A percentile compares a stretch with the other conserved stretches of the same genome.
phyloP scores from a whole-genome alignment of 108 stramenopile species.

The Discostella pseudostelligera region DNA sequence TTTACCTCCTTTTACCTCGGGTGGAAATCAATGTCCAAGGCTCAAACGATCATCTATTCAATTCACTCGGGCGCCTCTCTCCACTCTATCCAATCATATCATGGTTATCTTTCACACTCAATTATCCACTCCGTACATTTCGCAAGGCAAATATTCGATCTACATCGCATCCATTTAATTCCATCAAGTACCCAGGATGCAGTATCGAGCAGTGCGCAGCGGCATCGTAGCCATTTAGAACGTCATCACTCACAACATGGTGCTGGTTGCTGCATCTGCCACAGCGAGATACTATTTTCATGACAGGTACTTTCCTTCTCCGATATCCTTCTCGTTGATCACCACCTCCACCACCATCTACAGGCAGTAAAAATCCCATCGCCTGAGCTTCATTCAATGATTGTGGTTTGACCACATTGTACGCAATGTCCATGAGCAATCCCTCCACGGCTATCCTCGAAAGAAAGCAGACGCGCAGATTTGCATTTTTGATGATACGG shows the following conservation, averaged over 20 bases:
- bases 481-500: constrained; percentile 28
- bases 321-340: constrained; percentile 6
- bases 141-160: constrained; percentile 26
- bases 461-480: constrained; percentile 24
- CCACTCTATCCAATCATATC: too few relatives aligned
- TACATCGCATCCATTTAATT: constrained; percentile 20
- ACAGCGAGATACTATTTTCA: neutral
- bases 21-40: too few relatives aligned
- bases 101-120: too few relatives aligned
- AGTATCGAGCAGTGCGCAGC: neutral
- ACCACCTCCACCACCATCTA: too few relatives aligned
- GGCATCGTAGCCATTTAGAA: too few relatives aligned
- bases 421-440: too few relatives aligned
- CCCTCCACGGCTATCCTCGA: constrained; percentile 40
- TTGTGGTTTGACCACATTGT: constrained; percentile 8
- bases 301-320: neutral
- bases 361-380: constrained; percentile 9
- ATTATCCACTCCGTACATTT: too few relatives aligned
- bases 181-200: constrained; percentile 19
- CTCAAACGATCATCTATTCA: too few relatives aligned
- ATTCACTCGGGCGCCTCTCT: too few relatives aligned
- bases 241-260: too few relatives aligned
- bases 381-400: constrained; percentile 8
- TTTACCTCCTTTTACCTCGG: too few relatives aligned
- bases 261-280: too few relatives aligned